Evolutionary conservation across 345 rosid species (phyloP), one percentile per base, ranked within the genome.

Genomic region (Barbarea vulgaris): DNA sequence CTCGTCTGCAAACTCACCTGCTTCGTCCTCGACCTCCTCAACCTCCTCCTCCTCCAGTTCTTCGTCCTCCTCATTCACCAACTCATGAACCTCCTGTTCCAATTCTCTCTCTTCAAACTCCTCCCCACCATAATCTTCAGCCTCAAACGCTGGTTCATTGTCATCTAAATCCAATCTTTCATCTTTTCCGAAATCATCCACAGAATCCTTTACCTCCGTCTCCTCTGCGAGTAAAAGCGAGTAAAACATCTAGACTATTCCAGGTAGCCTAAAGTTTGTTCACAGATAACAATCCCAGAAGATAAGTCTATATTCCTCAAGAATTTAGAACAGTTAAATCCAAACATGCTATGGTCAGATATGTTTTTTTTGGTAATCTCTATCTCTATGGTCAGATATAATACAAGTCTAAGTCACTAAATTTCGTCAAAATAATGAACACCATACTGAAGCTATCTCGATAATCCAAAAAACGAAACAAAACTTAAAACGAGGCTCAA

Each of bases 91-190:
- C 53, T 81, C 93, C 67, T 83, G 89, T 55, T 83, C 96, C 67
- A 81, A 63, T 74, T 87, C 97, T 79, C 87, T 92, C 72, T 89
- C 97, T 81, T 95, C 97, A 80, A 85, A 86, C 56, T 89, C 92
- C 68, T 80, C 83, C 75, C 84, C 86, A 46, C 64, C 72, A 73
- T 84, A 81, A 8, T 86, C 90, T 72, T 87, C 90, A 57, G 82
- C 68, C 62, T 91, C 97, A 76, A 81, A 89, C 63, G 86, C 90
- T 56, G 87, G 79, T 39, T 91, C 97, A 61, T 91, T 86, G 83
- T 85, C 97, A 82, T 91, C 95, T 78, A 91, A 83, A 66, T 91
- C 95, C 76, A 89, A 84, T 19, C 87, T 79, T 78, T 89, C 97
- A 83, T 91, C 90, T 48, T 86, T 87, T 67, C 82, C 91, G 79